These are phyloP conservation scores for Dactylis glomerata DNA, from an alignment of 176 grass and related monocot species.

Conservation along the genomic window DNA sequence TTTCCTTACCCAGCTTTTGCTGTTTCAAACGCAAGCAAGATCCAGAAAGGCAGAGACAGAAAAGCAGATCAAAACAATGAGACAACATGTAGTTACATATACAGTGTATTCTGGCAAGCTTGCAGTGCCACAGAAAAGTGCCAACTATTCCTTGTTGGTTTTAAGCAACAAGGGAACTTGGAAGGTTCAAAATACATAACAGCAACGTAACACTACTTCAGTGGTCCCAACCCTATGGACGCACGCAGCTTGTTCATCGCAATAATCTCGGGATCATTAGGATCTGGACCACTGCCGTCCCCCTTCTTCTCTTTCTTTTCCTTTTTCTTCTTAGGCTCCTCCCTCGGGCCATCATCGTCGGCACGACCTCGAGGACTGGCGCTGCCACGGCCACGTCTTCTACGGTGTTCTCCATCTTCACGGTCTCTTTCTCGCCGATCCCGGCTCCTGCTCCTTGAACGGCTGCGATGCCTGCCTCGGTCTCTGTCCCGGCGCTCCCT, in stretches of 20 bases:
- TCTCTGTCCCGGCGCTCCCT: slow-evolving; percentile 61
- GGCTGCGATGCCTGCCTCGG: slow-evolving; percentile 50
- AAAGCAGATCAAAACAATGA: neutral
- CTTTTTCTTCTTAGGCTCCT: slow-evolving; percentile 62
- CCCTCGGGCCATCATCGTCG: slow-evolving; percentile 38
- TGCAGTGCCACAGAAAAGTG: neutral
- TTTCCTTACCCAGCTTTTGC: neutral
- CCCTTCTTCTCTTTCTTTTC: slow-evolving; percentile 80
- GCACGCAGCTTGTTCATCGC: slow-evolving; percentile 72
- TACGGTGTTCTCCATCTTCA: slow-evolving; percentile 66
- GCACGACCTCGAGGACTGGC: slow-evolving; percentile 44
- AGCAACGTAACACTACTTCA: slow-evolving; percentile 38
- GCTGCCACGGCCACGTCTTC: slow-evolving; percentile 53
- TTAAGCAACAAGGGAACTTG: neutral
- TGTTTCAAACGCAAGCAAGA: neutral
- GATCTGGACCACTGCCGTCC: slow-evolving; percentile 51
- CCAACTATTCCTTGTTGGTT: neutral
- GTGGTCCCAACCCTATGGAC: slow-evolving; percentile 57
- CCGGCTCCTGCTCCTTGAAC: slow-evolving; percentile 72
- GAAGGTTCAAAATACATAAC: slow-evolving; percentile 26
- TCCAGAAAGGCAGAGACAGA: neutral
- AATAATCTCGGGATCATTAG: slow-evolving; percentile 66
- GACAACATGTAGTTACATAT: slow-evolving; percentile 21
- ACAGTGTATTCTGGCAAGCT: slow-evolving; percentile 11
- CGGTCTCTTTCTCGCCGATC: slow-evolving; percentile 59